Evolutionary conservation across 2,329 filamentous ascomycete species (phyloP).

Genomic region (Pseudocercospora pini-densiflorae): DNA sequence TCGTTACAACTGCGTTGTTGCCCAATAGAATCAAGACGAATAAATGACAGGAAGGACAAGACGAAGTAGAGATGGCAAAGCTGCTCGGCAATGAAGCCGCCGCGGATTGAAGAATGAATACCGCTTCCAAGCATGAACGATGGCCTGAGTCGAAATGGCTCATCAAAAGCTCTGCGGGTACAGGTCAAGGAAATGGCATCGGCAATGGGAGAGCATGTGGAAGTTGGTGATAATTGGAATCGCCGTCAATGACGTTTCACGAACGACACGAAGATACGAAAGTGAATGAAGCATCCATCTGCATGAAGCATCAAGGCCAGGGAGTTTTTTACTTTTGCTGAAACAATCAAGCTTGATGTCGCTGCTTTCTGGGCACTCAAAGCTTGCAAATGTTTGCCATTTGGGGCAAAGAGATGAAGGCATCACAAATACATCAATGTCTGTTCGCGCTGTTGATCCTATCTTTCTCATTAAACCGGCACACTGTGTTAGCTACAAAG

Average conservation of each 20-base stretch:
- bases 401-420: background rate
- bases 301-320: background rate
- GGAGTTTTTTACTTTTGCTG: background rate
- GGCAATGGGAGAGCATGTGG: background rate
- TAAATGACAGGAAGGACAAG: background rate
- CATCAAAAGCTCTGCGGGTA: background rate
- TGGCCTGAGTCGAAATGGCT: background rate
- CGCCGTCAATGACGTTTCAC: background rate
- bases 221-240: background rate
- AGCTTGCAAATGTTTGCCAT: background rate
- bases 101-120: background rate
- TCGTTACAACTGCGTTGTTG: conserved; percentile 55
- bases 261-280: background rate
- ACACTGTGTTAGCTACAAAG: background rate
- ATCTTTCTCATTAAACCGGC: background rate
- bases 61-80: background rate
- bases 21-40: conserved; percentile 45
- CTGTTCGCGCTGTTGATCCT: background rate
- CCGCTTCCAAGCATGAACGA: background rate
- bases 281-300: background rate
- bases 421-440: background rate
- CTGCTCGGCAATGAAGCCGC: background rate
- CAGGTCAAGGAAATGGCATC: background rate
- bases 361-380: background rate
- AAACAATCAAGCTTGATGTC: background rate